These are phyloP conservation scores for Trypanosoma brucei DNA, from an alignment of 208 protist genomes.

Conservation along the genomic window DNA sequence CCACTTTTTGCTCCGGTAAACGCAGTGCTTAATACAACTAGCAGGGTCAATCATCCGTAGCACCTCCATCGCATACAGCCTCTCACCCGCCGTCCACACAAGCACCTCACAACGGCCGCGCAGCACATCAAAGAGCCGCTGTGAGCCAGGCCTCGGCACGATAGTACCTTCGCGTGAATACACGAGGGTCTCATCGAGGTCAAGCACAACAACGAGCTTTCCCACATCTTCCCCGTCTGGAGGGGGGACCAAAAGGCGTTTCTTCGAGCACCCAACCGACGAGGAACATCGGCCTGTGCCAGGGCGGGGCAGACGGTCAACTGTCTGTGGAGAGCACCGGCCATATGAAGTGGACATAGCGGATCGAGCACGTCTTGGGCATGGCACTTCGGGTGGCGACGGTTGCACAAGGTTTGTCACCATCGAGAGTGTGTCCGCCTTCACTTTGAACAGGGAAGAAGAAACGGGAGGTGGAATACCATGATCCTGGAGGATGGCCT, in stretches of 20 bases:
- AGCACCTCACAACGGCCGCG: constrained; percentile 56
- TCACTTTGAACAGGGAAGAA: no score
- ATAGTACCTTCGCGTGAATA: constrained; percentile 52
- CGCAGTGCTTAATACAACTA: constrained; percentile 26
- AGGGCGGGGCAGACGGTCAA: neutral
- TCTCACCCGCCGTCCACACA: constrained; percentile 64
- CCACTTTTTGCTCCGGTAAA: constrained; percentile 28
- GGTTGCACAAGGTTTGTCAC: no score
- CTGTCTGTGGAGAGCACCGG: neutral
- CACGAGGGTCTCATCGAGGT: constrained; percentile 83
- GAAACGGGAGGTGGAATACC: no score
- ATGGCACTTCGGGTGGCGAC: no score
- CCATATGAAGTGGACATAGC: neutral
- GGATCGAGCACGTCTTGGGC: neutral
- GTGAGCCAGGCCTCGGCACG: constrained; percentile 41
- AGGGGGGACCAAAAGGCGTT: constrained; percentile 48
- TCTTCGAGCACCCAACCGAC: neutral
- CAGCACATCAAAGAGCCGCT: constrained; percentile 43
- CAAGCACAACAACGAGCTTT: constrained; percentile 66
- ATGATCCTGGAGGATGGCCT: no score
- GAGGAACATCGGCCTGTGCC: neutral
- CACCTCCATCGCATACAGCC: constrained; percentile 51
- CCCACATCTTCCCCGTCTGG: constrained; percentile 35
- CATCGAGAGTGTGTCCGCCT: no score
- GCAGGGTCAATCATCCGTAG: constrained; percentile 19